These are phyloP conservation scores for Xylariomycetidae sp. DNA, from an alignment of 2,329 filamentous ascomycete genomes.

Conservation along the genomic window DNA sequence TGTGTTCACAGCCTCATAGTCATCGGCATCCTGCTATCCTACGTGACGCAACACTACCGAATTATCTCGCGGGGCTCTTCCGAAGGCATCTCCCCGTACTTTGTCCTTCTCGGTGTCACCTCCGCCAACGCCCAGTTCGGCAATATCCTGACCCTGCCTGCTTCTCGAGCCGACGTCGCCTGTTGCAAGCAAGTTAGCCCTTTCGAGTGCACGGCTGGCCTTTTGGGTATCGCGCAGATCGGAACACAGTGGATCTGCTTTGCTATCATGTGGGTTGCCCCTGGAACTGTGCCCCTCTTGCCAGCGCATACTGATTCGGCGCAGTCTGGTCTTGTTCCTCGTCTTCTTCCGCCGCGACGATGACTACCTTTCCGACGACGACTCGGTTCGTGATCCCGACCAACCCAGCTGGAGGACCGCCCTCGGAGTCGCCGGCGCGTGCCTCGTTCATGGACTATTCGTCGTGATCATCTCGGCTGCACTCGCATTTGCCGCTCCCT, in stretches of 20 bases:
- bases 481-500: constrained; percentile 57
- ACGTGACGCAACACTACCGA: constrained; percentile 88
- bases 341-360: constrained; percentile 77
- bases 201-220: constrained; percentile 76
- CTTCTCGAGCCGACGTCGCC: constrained; percentile 72
- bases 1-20: constrained; percentile 59
- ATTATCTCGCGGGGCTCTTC: constrained; percentile 82
- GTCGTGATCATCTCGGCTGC: constrained; percentile 63
- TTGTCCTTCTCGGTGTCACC: constrained; percentile 87
- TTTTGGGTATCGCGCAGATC: constrained; percentile 86
- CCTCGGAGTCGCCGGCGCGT: constrained; percentile 64
- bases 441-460: constrained; percentile 68
- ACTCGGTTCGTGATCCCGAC: constrained; percentile 35
- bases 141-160: constrained; percentile 85
- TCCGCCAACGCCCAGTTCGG: constrained; percentile 84
- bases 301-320: constrained; percentile 15
- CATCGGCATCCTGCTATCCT: constrained; percentile 83
- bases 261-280: constrained; percentile 67
- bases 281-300: neutral
- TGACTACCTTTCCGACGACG: constrained; percentile 42
- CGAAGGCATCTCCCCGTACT: constrained; percentile 92
- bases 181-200: constrained; percentile 80
- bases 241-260: constrained; percentile 91
- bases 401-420: constrained; percentile 72
- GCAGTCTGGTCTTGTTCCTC: constrained; percentile 84